Percentiles rank a stretch among this genome's conserved stretches.
These are phyloP conservation scores for Thalassiosira hispida DNA, from an alignment of 352 stramenopile genomes.

Conservation along the genomic window DNA sequence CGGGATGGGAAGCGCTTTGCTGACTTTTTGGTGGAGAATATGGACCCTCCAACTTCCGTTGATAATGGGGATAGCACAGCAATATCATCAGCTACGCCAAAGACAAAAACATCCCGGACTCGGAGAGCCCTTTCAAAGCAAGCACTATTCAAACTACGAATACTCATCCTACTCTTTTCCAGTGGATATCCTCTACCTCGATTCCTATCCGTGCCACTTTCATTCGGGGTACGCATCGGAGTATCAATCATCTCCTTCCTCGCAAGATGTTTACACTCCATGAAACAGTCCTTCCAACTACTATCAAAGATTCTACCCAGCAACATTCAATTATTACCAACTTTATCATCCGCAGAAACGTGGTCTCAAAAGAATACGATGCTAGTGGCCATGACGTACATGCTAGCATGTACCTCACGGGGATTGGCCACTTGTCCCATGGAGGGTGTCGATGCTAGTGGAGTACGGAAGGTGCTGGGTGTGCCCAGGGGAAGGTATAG, in stretches of 20 bases:
- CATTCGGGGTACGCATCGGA: constrained; percentile 53
- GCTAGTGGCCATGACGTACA: constrained; percentile 83
- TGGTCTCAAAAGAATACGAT: constrained; percentile 86
- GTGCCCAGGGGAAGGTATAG: constrained; percentile 81
- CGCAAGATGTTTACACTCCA: constrained; percentile 20
- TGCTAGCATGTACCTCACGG: constrained; percentile 81
- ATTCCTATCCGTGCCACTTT: constrained; percentile 63
- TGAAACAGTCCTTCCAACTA: constrained; percentile 19
- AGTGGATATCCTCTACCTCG: constrained; percentile 75
- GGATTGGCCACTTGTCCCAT: constrained; percentile 85
- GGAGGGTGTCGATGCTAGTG: constrained; percentile 84
- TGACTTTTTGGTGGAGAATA: constrained; percentile 43
- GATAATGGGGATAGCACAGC: neutral
- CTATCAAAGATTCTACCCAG: constrained; percentile 7
- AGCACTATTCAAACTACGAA: constrained; percentile 50
- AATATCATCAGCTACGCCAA: constrained; percentile 1
- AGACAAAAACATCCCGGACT: constrained; percentile 13
- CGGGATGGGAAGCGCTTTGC: constrained; percentile 34
- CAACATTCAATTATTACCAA: constrained; percentile 61
- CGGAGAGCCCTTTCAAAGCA: constrained; percentile 16
- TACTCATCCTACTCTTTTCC: constrained; percentile 74
- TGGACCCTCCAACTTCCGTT: constrained; percentile 4
- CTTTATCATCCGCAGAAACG: constrained; percentile 66
- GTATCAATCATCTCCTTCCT: constrained; percentile 56
- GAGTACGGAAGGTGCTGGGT: constrained; percentile 74